These are phyloP conservation scores for Amanita inopinata DNA, from an alignment of 768 basidiomycete genomes.

Conservation along the genomic window DNA sequence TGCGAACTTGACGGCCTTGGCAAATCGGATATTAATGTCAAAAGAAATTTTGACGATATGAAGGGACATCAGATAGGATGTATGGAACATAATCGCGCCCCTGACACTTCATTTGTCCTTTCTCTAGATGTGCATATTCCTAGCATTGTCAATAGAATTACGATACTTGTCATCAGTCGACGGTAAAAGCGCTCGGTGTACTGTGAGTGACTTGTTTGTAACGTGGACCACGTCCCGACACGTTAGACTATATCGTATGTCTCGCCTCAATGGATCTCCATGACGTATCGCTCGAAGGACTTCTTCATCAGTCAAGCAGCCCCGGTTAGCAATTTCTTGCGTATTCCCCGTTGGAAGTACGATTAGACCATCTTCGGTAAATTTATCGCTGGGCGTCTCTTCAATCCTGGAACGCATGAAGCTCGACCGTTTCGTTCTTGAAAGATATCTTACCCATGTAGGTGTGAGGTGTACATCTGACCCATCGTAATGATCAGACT, in stretches of 20 bases:
- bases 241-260: slow-evolving; percentile 70
- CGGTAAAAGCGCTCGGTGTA: too few species aligned
- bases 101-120: too few species aligned
- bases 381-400: slow-evolving; percentile 39
- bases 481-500: slow-evolving; percentile 73
- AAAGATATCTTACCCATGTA: slow-evolving; percentile 78
- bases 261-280: slow-evolving; percentile 48
- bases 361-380: slow-evolving; percentile 19
- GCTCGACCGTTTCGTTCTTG: too few species aligned
- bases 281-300: slow-evolving; percentile 27
- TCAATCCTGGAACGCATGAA: slow-evolving; percentile 50
- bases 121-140: too few species aligned
- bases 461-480: slow-evolving; percentile 55
- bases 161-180: too few species aligned
- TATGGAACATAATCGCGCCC: too few species aligned
- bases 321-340: slow-evolving; percentile 45
- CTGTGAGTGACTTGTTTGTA: slow-evolving; percentile 21
- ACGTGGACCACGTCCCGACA: slow-evolving; percentile 76
- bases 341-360: slow-evolving; percentile 15
- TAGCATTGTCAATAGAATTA: too few species aligned
- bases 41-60: slow-evolving; percentile 39
- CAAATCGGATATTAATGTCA: slow-evolving; percentile 75
- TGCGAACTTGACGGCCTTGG: slow-evolving; percentile 80
- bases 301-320: slow-evolving; percentile 33
- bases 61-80: too few species aligned